Percentiles rank a stretch among this genome's conserved stretches.
Evolutionary conservation across 495 filamentous ascomycete species (phyloP).

Genomic region (Chaetomidium leptoderma): DNA sequence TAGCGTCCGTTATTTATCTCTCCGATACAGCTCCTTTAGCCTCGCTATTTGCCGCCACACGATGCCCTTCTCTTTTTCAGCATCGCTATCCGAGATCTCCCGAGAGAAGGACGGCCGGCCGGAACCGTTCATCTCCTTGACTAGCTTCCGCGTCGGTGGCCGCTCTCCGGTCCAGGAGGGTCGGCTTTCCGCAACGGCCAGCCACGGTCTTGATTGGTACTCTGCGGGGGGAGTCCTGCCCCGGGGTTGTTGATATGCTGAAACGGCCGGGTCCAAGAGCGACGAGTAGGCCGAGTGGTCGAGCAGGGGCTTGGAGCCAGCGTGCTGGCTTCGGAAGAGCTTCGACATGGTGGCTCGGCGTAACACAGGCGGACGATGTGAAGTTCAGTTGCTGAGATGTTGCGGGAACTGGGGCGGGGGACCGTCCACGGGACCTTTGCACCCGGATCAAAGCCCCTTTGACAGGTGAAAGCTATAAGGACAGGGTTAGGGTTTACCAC

Average conservation of each 20-base stretch:
- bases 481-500: constrained; percentile 11
- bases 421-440: not conserved
- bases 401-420: constrained; percentile 1
- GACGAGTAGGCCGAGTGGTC: constrained; percentile 27
- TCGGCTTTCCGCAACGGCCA: constrained; percentile 22
- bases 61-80: constrained; percentile 26
- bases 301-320: not conserved
- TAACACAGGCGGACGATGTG: not conserved
- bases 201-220: constrained; percentile 21
- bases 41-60: constrained; percentile 26
- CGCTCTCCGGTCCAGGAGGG: constrained; percentile 24
- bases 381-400: not conserved
- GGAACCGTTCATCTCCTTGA: constrained; percentile 30
- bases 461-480: not conserved
- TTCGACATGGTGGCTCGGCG: constrained; percentile 18
- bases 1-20: constrained; percentile 14
- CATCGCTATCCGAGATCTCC: constrained; percentile 28
- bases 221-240: constrained; percentile 5
- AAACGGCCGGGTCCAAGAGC: constrained; percentile 23
- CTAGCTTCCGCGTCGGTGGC: constrained; percentile 28
- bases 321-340: constrained; percentile 18
- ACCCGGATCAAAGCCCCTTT: constrained; percentile 3
- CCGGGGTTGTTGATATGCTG: not conserved
- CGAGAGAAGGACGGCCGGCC: constrained; percentile 26
- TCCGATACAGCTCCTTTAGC: constrained; percentile 28